A percentile compares a stretch with the other conserved stretches of the same genome.
Evolutionary conservation across 1,284 basidiomycete genomes (phyloP).

Genomic region (Sanghuangporus sanghuang): DNA sequence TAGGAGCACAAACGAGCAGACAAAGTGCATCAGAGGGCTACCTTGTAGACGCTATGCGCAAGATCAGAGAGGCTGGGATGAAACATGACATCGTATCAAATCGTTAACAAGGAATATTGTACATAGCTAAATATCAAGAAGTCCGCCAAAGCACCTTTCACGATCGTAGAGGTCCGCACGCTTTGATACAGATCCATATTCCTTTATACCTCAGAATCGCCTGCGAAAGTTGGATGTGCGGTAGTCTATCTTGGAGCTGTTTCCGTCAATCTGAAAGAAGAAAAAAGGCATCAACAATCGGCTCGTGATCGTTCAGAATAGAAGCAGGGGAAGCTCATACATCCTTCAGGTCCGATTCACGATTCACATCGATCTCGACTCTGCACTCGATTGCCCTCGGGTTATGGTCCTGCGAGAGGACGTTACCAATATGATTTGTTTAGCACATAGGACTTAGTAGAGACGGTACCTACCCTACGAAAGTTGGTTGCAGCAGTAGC

Average conservation of each 20-base stretch:
- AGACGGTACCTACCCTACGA: background rate
- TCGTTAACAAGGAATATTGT: too few species aligned
- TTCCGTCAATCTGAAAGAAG: background rate
- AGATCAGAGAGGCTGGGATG: too few species aligned
- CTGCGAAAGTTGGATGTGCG: background rate
- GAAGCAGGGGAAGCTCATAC: background rate
- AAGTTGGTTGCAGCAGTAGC: background rate
- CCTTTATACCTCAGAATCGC: background rate
- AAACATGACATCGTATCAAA: too few species aligned
- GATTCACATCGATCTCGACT: background rate
- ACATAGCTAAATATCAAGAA: too few species aligned
- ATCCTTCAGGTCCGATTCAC: background rate
- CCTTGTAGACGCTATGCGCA: too few species aligned
- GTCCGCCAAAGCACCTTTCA: too few species aligned
- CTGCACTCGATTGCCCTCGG: background rate
- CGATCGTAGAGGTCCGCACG: too few species aligned
- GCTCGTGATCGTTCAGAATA: background rate
- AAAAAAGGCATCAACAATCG: background rate
- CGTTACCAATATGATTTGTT: too few species aligned
- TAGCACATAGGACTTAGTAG: too few species aligned
- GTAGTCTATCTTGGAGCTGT: background rate
- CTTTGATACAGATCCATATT: background rate
- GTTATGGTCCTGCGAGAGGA: background rate
- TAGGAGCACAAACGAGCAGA: constrained; percentile 26
- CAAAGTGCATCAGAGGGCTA: background rate